Conservation (phyloP, 2,329 filamentous ascomycete species). For the Pyricularia sp. region DNA sequence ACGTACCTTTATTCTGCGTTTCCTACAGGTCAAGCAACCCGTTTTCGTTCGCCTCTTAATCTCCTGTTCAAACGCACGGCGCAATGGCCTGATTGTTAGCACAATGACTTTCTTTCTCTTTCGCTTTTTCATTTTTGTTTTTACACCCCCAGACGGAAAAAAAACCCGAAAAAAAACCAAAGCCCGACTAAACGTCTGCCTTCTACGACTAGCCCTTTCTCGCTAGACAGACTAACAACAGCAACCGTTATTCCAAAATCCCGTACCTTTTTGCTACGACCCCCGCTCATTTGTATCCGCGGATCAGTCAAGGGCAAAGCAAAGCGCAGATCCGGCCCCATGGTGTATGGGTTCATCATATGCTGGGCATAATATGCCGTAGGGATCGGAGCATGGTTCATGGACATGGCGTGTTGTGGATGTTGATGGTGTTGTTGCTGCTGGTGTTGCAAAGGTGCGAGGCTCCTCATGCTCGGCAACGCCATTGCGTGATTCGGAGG, state of each 20-base stretch:
- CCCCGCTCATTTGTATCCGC: constrained; percentile 33
- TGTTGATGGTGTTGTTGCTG: constrained; percentile 12
- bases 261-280: constrained; percentile 49
- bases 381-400: constrained; percentile 23
- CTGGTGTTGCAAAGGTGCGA: constrained; percentile 12
- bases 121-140: background rate
- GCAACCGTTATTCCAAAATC: constrained; percentile 5
- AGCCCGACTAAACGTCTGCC: background rate
- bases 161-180: too few species aligned
- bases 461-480: constrained; percentile 17
- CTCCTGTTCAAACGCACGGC: constrained; percentile 30
- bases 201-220: background rate
- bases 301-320: constrained; percentile 35
- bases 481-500: constrained; percentile 10
- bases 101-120: background rate
- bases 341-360: constrained; percentile 30
- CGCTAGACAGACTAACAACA: background rate
- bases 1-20: constrained; percentile 53
- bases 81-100: background rate
- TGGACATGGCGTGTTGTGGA: constrained; percentile 14
- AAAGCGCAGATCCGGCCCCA: constrained; percentile 32
- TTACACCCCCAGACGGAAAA: background rate
- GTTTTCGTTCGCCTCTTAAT: constrained; percentile 56
- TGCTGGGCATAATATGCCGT: constrained; percentile 31
- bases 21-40: constrained; percentile 53